Evolutionary conservation across 306 rosid species (phyloP), one percentile per base, ranked within the genome.

Genomic region (Lablab purpureus): DNA sequence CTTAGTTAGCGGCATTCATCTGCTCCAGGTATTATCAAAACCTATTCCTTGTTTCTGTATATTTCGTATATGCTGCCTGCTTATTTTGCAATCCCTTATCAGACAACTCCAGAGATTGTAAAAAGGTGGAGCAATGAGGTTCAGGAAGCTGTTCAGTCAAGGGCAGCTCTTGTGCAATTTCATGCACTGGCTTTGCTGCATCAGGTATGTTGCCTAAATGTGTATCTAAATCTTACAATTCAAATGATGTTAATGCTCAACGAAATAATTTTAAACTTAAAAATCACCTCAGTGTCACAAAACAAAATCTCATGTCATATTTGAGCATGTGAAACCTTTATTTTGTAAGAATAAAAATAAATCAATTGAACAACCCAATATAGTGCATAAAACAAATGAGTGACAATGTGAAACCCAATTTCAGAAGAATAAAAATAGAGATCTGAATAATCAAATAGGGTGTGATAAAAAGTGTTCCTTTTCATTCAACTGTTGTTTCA

Each of bases 101-200:
- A 95, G 99, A 93, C 99, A 68, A 91, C 89, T 84, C 97, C 99
- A 15, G 99, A 95, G 88, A 95, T 95, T 85, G 99, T 95, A 49
- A 93, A 91, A 85, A 87, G 99, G 87, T 95, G 99, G 99, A 95
- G 99, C 77, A 95, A 95, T 81, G 99, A 95, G 90, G 96, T 95
- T 85, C 99, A 95, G 83, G 99, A 95, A 88, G 97, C 99, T 64
- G 97, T 95, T 84, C 99, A 95, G 85, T 93, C 99, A 51, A 91
- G 98, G 84, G 97, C 99, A 32, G 98, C 99, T 72, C 99, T 95
- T 83, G 99, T 95, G 55, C 99, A 95, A 77, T 95, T 95, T 81
- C 99, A 95, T 83, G 98, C 96, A 4, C 85, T 94, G 78, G 99
- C 91, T 78, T 87, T 93, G 89, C 93, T 95, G 80, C 98, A 95